Conservation (phyloP, 2,329 filamentous ascomycete species). For the Xylariaceae sp. region DNA sequence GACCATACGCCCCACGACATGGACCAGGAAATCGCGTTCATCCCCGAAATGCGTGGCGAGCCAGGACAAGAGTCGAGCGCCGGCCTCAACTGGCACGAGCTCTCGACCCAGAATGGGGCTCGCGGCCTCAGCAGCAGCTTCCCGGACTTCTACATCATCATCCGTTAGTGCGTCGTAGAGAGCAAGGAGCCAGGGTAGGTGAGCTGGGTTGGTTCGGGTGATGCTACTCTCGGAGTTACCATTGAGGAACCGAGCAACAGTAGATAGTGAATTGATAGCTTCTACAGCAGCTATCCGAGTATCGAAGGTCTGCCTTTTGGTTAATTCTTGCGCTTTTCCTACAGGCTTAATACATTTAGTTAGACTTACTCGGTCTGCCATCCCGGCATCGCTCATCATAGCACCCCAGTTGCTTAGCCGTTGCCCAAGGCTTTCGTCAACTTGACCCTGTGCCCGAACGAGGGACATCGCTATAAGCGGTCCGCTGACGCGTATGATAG, state of each 20-base stretch:
- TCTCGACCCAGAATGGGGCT: conserved; percentile 42
- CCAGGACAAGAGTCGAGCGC: conserved; percentile 43
- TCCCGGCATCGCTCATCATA: conserved; percentile 47
- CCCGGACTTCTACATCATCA: conserved; percentile 85
- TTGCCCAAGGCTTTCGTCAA: conserved; percentile 18
- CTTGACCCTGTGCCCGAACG: conserved; percentile 11
- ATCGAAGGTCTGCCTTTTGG: conserved; percentile 53
- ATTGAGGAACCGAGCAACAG: conserved; percentile 14
- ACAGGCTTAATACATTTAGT: neutral
- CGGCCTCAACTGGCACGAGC: conserved; percentile 47
- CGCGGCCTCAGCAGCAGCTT: conserved; percentile 53
- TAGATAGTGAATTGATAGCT: conserved; percentile 52
- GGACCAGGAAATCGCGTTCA: conserved; percentile 36
- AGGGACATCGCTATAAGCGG: conserved; percentile 39
- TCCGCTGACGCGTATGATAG: conserved; percentile 46
- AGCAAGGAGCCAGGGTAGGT: conserved; percentile 57
- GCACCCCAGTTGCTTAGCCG: conserved; percentile 42
- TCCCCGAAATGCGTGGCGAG: conserved; percentile 37
- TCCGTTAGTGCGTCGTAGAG: conserved; percentile 78
- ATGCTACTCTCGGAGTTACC: neutral
- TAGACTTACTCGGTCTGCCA: conserved; percentile 45
- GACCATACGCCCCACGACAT: conserved; percentile 43
- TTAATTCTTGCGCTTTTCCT: conserved; percentile 2
- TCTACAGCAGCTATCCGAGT: conserved; percentile 57
- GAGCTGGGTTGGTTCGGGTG: conserved; percentile 26